Base-by-base conservation (phyloP, 441 rosid genomes). In the Bruguiera hainesii region DNA sequence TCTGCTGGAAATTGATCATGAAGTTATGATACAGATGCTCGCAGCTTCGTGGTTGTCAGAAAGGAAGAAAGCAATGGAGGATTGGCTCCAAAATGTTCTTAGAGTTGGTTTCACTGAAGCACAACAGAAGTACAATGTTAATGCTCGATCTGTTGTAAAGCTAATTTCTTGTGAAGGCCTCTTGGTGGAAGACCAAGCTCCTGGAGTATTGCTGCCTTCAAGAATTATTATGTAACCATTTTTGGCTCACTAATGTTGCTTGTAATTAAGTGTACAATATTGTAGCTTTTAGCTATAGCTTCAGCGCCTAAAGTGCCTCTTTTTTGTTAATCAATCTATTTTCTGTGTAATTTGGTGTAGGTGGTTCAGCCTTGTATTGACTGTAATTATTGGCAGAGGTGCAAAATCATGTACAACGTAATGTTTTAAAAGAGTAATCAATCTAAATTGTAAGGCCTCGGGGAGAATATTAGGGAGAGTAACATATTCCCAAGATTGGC, bases 81-180 rank as follows among this genome's bases (percentile, higher is more conserved):
- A 81, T 7, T 94, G 96, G 98, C 50, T 89, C 20, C 78, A 75
- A 49, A 77, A 62, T 1, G 90, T 88, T 59, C 80, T 88, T 2
- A 64, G 78, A 60, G 52, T 82, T 65, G 83, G 83, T 67, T 87
- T 90, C 25, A 39, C 29, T 0, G 83, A 88, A 78, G 82, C 85
- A 23, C 66, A 29, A 62, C 72, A 60, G 69, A 81, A 61, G 66
- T 80, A 64, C 73, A 5, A 46, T 0, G 62, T 71, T 25, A 39
- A 63, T n/a, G 49, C 76, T 58, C 65, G 66, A 51, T 75, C 75
- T 23, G 56, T 71, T 8, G 68, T 89, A 65, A 91, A 79, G 77
- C 79, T 91, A 28, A 72, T 77, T 21, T 58, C 76, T 39, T 76
- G 80, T 20, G 74, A 71, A 56, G 87, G 78, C 55, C 31, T 56